A percentile compares a stretch with the other conserved stretches of the same genome.
phyloP scores from a whole-genome alignment of 441 rosid species.

The Corymbia calophylla region DNA sequence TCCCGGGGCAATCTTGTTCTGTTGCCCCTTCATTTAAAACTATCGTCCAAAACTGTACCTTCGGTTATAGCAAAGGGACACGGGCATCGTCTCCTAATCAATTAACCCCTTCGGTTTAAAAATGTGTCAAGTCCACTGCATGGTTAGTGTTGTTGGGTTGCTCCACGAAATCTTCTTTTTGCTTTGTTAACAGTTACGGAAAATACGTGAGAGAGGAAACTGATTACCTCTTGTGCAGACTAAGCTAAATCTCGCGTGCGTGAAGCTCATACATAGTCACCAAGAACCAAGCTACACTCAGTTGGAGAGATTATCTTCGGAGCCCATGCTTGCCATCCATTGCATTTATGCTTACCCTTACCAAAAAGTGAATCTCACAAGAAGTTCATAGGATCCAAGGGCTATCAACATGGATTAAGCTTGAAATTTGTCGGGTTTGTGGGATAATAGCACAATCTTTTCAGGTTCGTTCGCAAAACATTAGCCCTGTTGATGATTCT shows the following conservation, averaged over 20 bases:
- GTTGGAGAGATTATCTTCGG: neutral
- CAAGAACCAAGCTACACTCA: neutral
- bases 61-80: neutral
- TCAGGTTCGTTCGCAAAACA: neutral
- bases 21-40: neutral
- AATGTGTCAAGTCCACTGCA: neutral
- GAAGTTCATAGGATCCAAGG: neutral
- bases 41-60: neutral
- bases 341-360: neutral
- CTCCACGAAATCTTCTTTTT: neutral
- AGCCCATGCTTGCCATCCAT: neutral
- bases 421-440: neutral
- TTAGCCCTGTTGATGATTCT: neutral
- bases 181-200: neutral
- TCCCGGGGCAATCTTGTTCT: neutral
- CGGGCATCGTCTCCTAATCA: too few species aligned
- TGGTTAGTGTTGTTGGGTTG: neutral
- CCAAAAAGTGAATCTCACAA: neutral
- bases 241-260: neutral
- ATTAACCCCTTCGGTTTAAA: neutral
- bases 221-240: neutral
- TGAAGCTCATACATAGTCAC: neutral
- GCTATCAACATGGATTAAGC: neutral
- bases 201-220: neutral
- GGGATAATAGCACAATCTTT: neutral